Conservation (phyloP, 2,329 filamentous ascomycete genomes). For the Sarocladium oryzae region DNA sequence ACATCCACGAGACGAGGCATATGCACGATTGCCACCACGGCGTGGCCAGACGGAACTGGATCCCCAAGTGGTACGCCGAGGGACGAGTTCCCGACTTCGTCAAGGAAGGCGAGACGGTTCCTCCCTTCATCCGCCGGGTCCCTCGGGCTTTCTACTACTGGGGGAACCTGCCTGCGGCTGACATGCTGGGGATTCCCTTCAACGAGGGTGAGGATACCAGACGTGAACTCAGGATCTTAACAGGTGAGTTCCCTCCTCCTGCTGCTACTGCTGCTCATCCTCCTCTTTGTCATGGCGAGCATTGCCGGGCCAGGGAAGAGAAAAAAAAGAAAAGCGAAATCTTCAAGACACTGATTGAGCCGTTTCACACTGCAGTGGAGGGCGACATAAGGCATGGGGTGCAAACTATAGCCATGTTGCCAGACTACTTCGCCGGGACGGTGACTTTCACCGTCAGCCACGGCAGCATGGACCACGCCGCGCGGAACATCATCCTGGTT, state of each 20-base stretch:
- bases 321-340: too few species aligned
- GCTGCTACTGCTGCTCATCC: too few species aligned
- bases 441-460: background rate
- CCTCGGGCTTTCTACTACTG: background rate
- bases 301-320: too few species aligned
- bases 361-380: background rate
- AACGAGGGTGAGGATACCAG: background rate
- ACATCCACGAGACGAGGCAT: background rate
- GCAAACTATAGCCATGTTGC: background rate
- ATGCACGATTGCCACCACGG: background rate
- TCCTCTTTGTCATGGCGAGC: too few species aligned
- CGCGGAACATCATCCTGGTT: background rate
- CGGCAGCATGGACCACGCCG: background rate
- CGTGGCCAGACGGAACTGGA: background rate
- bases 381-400: constrained; percentile 5
- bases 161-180: background rate
- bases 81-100: background rate
- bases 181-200: background rate
- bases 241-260: background rate
- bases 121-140: background rate
- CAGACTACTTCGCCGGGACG: background rate
- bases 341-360: too few species aligned
- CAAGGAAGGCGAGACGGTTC: background rate
- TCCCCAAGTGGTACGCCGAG: background rate
- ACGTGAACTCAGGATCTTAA: background rate